Conservation (phyloP, 345 rosid genomes). For the Euphorbia peplus region DNA sequence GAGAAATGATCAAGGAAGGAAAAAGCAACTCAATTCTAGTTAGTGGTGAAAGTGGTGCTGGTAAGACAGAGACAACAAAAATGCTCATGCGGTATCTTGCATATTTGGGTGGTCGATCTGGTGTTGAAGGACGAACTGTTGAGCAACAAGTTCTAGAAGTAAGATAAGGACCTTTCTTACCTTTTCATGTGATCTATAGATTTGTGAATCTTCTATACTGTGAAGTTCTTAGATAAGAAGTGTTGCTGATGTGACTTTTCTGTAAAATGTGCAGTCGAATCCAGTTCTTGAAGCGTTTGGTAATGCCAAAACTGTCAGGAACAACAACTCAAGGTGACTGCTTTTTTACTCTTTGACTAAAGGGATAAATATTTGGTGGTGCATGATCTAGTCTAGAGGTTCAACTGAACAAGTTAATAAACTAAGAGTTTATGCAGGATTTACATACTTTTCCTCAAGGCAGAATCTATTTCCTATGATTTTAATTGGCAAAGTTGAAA, state of each 20-base stretch:
- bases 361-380: background rate
- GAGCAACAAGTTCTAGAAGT: slow-evolving; percentile 99
- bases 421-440: slow-evolving; percentile 7
- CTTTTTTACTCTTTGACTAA: background rate
- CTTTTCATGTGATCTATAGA: background rate
- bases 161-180: slow-evolving; percentile 29
- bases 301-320: slow-evolving; percentile 96
- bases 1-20: slow-evolving; percentile 98
- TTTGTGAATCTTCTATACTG: slow-evolving; percentile 7
- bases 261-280: slow-evolving; percentile 69
- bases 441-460: slow-evolving; percentile 1
- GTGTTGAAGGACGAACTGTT: slow-evolving; percentile 98
- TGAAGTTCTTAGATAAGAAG: slow-evolving; percentile 8
- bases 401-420: background rate
- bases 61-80: slow-evolving; percentile 99
- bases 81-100: slow-evolving; percentile 99
- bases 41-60: slow-evolving; percentile 99
- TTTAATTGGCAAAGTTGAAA: background rate
- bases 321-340: slow-evolving; percentile 89
- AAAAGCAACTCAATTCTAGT: slow-evolving; percentile 99
- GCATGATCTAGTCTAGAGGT: background rate
- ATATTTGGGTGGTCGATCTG: slow-evolving; percentile 94
- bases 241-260: slow-evolving; percentile 26
- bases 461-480: background rate
- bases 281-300: slow-evolving; percentile 99